Evolutionary conservation across 805 yeast genomes (phyloP).

Genomic region (Kluyveromyces siamensis): DNA sequence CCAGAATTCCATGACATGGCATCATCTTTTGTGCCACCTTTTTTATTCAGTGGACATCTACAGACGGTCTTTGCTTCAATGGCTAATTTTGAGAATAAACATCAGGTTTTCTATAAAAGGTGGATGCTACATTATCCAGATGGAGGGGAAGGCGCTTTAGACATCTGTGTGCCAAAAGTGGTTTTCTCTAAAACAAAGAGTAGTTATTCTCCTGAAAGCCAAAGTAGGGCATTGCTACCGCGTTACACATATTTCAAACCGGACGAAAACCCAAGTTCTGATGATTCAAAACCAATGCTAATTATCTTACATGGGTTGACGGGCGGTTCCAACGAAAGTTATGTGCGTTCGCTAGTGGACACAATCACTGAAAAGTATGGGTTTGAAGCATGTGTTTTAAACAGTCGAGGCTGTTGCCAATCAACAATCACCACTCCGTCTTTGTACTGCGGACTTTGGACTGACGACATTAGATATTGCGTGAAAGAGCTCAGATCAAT

Average conservation of each 20-base stretch:
- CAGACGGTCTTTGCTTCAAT: slow-evolving; percentile 61
- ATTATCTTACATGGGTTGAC: slow-evolving; percentile 68
- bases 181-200: slow-evolving; percentile 24
- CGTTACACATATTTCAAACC: slow-evolving; percentile 24
- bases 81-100: slow-evolving; percentile 36
- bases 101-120: slow-evolving; percentile 55
- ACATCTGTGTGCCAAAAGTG: slow-evolving; percentile 42
- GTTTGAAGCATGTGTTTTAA: slow-evolving; percentile 63
- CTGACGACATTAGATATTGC: slow-evolving; percentile 55
- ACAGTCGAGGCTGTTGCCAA: slow-evolving; percentile 70
- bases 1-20: slow-evolving; percentile 39
- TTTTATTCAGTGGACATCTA: slow-evolving; percentile 53
- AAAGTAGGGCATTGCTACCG: slow-evolving; percentile 27
- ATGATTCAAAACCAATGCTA: slow-evolving; percentile 46
- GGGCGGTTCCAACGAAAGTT: slow-evolving; percentile 79
- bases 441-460: slow-evolving; percentile 63
- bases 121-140: slow-evolving; percentile 44
- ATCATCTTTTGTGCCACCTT: slow-evolving; percentile 45
- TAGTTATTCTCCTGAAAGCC: slow-evolving; percentile 22
- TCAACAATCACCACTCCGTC: slow-evolving; percentile 59
- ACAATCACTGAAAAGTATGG: slow-evolving; percentile 27
- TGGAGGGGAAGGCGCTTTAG: slow-evolving; percentile 64
- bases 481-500: slow-evolving; percentile 39
- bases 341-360: slow-evolving; percentile 52
- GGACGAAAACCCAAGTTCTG: slow-evolving; percentile 19